Evolutionary conservation across 305 asterid genomes (phyloP).

Genomic region (Lippia alba): DNA sequence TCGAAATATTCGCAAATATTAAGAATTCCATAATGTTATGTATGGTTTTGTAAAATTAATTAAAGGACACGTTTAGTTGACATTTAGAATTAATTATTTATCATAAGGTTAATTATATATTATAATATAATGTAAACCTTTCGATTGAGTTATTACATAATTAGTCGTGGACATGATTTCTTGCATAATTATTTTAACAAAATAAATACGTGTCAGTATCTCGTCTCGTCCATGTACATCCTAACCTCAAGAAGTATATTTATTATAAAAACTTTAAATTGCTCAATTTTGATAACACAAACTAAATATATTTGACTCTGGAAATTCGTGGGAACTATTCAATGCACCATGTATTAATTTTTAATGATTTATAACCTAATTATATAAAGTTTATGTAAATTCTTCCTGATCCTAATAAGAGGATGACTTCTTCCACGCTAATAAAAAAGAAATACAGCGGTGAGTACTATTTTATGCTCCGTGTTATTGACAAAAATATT

Average conservation of each 20-base stretch:
- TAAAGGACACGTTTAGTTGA: too few relatives aligned
- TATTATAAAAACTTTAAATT: background rate
- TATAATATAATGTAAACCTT: background rate
- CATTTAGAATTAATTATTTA: background rate
- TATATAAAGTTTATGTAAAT: background rate
- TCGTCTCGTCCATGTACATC: background rate
- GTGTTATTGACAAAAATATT: too few relatives aligned
- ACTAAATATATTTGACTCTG: conserved; percentile 21
- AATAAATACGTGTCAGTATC: background rate
- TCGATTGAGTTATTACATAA: background rate
- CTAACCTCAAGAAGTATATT: background rate
- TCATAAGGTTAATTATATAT: background rate
- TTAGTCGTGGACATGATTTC: background rate
- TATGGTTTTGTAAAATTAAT: too few relatives aligned
- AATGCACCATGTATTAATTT: background rate
- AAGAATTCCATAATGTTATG: too few relatives aligned
- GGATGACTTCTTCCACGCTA: background rate
- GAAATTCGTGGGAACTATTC: background rate
- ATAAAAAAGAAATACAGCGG: too few relatives aligned
- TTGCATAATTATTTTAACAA: background rate
- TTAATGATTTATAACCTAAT: background rate
- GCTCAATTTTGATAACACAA: background rate
- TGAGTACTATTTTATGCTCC: too few relatives aligned
- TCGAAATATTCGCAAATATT: too few relatives aligned
- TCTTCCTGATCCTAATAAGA: too few relatives aligned